A percentile compares a stretch with the other conserved stretches of the same genome.
These are phyloP conservation scores for Fusarium buxicola DNA, from an alignment of 2,329 filamentous ascomycete species.

Conservation along the genomic window DNA sequence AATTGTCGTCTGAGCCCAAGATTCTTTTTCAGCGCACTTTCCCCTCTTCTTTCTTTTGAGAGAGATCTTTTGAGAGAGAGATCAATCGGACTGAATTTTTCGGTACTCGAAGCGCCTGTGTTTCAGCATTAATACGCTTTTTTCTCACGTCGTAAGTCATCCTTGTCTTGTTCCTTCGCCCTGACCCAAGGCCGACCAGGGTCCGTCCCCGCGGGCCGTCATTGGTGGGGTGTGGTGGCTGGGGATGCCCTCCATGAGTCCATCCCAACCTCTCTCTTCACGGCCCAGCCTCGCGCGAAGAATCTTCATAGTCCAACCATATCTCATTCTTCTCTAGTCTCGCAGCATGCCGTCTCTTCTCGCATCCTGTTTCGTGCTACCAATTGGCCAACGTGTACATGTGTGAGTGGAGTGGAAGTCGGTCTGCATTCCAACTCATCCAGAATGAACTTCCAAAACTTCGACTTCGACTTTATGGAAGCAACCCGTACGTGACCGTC, in stretches of 20 bases:
- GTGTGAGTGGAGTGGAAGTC: constrained; percentile 49
- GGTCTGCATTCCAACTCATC: constrained; percentile 39
- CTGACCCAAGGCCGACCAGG: neutral
- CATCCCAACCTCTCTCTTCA: constrained; percentile 40
- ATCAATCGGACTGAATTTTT: neutral
- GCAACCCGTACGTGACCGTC: constrained; percentile 50
- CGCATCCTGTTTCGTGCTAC: constrained; percentile 47
- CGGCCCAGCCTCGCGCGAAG: constrained; percentile 46
- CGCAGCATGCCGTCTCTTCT: constrained; percentile 48
- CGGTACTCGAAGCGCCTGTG: neutral
- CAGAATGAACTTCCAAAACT: constrained; percentile 55
- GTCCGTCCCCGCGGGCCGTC: constrained; percentile 23
- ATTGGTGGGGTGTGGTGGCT: constrained; percentile 44
- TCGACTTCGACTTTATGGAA: constrained; percentile 53
- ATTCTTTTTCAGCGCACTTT: constrained; percentile 30
- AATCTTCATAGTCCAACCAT: constrained; percentile 49
- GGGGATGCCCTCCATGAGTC: constrained; percentile 35
- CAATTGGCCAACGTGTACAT: constrained; percentile 50
- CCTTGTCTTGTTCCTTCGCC: constrained; percentile 13
- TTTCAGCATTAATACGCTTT: neutral
- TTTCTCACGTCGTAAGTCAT: constrained; percentile 28
- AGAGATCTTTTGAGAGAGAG: neutral
- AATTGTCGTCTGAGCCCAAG: constrained; percentile 28
- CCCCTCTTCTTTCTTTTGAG: constrained; percentile 1
- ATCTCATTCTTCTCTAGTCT: constrained; percentile 45